Evolutionary conservation across 2,329 filamentous ascomycete genomes (phyloP).

Genomic region (Periglandula ipomoeae): DNA sequence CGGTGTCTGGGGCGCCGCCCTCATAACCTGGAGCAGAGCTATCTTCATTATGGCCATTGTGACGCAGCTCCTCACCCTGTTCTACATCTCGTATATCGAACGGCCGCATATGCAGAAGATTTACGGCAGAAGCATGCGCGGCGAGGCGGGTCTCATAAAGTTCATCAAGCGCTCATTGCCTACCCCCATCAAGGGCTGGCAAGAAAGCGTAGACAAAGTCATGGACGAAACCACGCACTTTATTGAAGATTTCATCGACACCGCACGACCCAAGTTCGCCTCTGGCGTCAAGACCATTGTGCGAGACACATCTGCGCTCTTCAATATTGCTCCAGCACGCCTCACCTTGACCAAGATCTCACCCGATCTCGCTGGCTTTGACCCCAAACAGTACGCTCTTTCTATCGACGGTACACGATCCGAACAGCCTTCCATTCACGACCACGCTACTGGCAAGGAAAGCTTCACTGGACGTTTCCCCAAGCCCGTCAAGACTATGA

Average conservation of each 20-base stretch:
- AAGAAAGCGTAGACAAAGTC: constrained; percentile 79
- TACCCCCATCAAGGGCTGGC: constrained; percentile 70
- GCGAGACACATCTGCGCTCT: constrained; percentile 76
- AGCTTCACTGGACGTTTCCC: constrained; percentile 59
- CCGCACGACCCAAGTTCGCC: constrained; percentile 75
- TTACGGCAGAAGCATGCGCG: constrained; percentile 74
- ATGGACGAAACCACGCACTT: constrained; percentile 80
- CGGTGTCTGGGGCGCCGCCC: constrained; percentile 88
- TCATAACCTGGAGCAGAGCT: constrained; percentile 82
- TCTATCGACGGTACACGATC: constrained; percentile 59
- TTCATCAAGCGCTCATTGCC: constrained; percentile 83
- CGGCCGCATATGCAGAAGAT: constrained; percentile 97
- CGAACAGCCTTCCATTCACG: constrained; percentile 37
- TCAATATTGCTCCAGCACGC: constrained; percentile 81
- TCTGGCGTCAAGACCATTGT: constrained; percentile 80
- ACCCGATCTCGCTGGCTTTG: constrained; percentile 69
- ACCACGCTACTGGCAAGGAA: constrained; percentile 63
- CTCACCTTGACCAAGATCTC: constrained; percentile 74
- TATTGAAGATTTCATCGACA: constrained; percentile 83
- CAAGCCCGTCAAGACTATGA: constrained; percentile 62
- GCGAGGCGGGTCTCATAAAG: constrained; percentile 85
- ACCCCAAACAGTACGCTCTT: constrained; percentile 73
- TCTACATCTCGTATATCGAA: constrained; percentile 88
- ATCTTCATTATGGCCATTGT: constrained; percentile 81
- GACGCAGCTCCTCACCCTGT: constrained; percentile 76